A percentile compares a stretch with the other conserved stretches of the same genome.
These are phyloP conservation scores for Gracilaria gracilis DNA, from an alignment of 23 red algal genomes.

Conservation along the genomic window DNA sequence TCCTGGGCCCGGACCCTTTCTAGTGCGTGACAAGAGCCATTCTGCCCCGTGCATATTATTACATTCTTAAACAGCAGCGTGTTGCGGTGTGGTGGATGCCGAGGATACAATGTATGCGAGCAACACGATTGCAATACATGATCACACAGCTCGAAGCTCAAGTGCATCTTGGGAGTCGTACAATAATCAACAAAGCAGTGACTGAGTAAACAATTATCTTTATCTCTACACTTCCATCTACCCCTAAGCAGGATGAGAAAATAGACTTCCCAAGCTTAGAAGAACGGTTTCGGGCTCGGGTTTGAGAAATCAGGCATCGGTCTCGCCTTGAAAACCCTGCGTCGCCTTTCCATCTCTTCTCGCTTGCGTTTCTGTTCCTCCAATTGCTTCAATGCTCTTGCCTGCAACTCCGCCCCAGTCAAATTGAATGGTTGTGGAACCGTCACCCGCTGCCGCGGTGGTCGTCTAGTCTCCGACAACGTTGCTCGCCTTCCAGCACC, in stretches of 20 bases:
- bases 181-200: not conserved
- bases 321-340: constrained; percentile 34
- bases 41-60: no score
- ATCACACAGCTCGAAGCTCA: no score
- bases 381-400: constrained; percentile 3
- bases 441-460: constrained; percentile 11
- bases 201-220: not conserved
- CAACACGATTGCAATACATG: no score
- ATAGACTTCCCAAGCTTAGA: not conserved
- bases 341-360: constrained; percentile 35
- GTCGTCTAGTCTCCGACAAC: constrained; percentile 20
- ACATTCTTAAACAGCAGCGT: no score
- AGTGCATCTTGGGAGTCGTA: no score
- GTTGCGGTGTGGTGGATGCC: no score
- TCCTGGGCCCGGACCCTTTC: no score
- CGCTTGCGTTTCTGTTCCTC: constrained; percentile 26
- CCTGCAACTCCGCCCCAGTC: constrained; percentile 31
- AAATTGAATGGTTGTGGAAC: constrained; percentile 31
- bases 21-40: no score
- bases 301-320: constrained; percentile 49
- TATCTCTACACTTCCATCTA: not conserved
- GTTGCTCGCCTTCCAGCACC: not conserved
- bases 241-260: not conserved
- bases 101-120: no score
- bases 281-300: constrained; percentile 1